Evolutionary conservation across 2,329 filamentous ascomycete genomes (phyloP), one percentile per base, ranked within the genome.

Genomic region (Phaeophleospora eucalypticola): DNA sequence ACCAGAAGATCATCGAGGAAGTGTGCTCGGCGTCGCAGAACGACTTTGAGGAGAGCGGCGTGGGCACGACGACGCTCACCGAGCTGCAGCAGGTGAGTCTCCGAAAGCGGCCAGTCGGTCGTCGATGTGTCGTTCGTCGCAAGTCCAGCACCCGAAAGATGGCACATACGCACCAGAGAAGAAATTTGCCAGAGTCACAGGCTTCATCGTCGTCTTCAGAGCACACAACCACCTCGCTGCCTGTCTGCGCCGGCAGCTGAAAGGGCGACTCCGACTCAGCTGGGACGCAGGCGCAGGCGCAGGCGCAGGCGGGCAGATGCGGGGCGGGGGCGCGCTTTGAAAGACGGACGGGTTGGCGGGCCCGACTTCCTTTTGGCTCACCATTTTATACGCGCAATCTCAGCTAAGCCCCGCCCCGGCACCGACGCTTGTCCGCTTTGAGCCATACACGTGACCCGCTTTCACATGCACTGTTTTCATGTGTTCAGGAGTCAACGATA

Each of bases 11-110:
- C 66, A 88, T 97, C 70, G 85, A 91, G 60, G 86, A 87, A 61
- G 73, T 76, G 51, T 66, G 74, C 49, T 57, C 62, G 41, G 65
- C 67, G 58, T 96, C 91, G 64, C 81, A 87, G 64, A 87, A 91
- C 64, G 93, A 97, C 71, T 97, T 98, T 67, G 93, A 98, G 69
- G 93, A 98, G 72, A 89, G 86, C 60, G 93, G 93, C 61, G 86
- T 97, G 56, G 89, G 95, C 61, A 86, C 91, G 68, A 76, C 81
- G 59, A 91, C 91, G 42, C 74, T 98, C 62, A 82, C 91, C 58
- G 88, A 95, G 68, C 76, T 98, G 76, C 84, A 84, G 70, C 79
- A 84, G 82, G 91, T 97, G 76, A 79, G 58, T 42, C 36, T 45
- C 21, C n/a, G 15, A 38, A 27, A 29, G 19, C 35, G 18, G 17